A percentile compares a stretch with the other conserved stretches of the same genome.
These are phyloP conservation scores for Cetradonia linearis DNA, from an alignment of 495 filamentous ascomycete genomes.

Conservation along the genomic window DNA sequence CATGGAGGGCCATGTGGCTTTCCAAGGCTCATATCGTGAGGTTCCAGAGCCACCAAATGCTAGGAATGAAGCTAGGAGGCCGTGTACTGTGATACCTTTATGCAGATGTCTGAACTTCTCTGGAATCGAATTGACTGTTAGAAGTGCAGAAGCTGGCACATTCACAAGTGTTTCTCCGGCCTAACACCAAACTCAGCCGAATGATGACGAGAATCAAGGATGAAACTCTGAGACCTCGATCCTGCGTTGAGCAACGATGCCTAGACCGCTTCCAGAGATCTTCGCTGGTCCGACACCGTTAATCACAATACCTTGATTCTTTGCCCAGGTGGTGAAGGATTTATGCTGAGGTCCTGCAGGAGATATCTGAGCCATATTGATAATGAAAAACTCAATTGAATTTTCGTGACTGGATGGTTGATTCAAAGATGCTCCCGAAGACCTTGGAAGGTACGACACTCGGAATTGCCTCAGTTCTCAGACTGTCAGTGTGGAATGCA, in stretches of 20 bases:
- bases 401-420: neutral
- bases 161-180: constrained; percentile 47
- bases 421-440: too few species aligned
- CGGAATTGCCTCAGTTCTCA: too few species aligned
- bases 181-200: constrained; percentile 22
- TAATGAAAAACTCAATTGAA: neutral
- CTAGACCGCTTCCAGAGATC: constrained; percentile 60
- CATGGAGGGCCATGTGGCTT: constrained; percentile 53
- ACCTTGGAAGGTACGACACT: too few species aligned
- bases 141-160: constrained; percentile 53
- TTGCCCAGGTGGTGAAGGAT: constrained; percentile 54
- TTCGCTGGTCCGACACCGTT: constrained; percentile 48
- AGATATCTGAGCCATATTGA: constrained; percentile 2
- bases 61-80: constrained; percentile 60
- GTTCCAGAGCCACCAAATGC: constrained; percentile 37
- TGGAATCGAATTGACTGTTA: constrained; percentile 52
- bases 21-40: constrained; percentile 45
- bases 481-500: too few species aligned
- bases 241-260: constrained; percentile 56
- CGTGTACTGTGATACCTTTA: constrained; percentile 51
- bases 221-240: constrained; percentile 44
- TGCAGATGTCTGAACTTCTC: constrained; percentile 36
- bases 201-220: neutral
- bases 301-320: constrained; percentile 44
- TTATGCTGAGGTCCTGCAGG: constrained; percentile 36